Percentiles rank a stretch among this genome's conserved stretches.
phyloP scores from a whole-genome alignment of 1,284 basidiomycete genomes.

The Pascua guehoae region DNA sequence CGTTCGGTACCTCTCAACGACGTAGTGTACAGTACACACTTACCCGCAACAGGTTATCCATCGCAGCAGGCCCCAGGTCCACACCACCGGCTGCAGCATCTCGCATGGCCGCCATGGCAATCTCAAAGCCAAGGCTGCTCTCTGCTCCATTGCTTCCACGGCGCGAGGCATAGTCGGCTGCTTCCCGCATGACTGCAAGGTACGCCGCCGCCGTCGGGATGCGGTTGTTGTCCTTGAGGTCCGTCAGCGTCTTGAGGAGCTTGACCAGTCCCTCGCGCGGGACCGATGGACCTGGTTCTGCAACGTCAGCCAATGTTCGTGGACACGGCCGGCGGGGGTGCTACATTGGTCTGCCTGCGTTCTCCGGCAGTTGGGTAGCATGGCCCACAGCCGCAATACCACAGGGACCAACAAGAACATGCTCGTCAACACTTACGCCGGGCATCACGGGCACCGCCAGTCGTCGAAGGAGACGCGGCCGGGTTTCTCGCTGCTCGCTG shows the following conservation, averaged over 20 bases:
- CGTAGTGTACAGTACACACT: no score
- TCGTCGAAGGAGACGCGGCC: no score
- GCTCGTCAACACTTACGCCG: not conserved
- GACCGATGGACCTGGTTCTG: not conserved
- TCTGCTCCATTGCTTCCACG: slow-evolving; percentile 3
- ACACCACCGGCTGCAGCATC: slow-evolving; percentile 35
- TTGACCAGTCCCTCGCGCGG: slow-evolving; percentile 12
- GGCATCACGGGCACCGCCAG: no score
- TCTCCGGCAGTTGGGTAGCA: not conserved
- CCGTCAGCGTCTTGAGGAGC: slow-evolving; percentile 24
- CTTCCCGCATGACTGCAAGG: slow-evolving; percentile 28
- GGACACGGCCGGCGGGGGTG: not conserved
- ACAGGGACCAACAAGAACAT: not conserved
- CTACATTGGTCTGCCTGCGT: not conserved
- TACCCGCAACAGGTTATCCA: slow-evolving; percentile 34
- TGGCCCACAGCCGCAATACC: not conserved
- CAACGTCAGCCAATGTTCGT: no score
- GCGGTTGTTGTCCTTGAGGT: slow-evolving; percentile 19
- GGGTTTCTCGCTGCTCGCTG: no score
- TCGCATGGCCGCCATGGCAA: slow-evolving; percentile 32
- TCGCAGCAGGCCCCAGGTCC: slow-evolving; percentile 28
- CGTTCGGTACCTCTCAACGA: no score
- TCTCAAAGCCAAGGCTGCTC: slow-evolving; percentile 29
- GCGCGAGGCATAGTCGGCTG: slow-evolving; percentile 24
- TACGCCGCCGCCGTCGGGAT: slow-evolving; percentile 33